Conservation (phyloP, 495 filamentous ascomycete species). For the Rostrohypoxylon terebratum region DNA sequence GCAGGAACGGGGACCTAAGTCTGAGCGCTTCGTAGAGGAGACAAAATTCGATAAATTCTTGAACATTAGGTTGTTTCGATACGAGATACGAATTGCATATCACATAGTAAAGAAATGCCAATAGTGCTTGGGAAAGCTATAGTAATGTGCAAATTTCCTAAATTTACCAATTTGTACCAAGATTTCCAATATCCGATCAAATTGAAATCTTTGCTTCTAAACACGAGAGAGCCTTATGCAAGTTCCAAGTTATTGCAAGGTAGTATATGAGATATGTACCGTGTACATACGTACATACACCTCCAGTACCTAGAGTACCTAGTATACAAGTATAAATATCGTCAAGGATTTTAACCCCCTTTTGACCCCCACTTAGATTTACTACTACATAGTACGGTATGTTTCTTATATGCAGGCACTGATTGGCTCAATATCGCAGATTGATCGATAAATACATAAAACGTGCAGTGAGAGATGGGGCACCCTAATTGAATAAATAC, state of each 20-base stretch:
- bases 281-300: no score
- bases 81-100: slow-evolving; percentile 5
- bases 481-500: slow-evolving; percentile 4
- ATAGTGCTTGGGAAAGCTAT: not conserved
- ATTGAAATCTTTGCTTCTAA: slow-evolving; percentile 7
- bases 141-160: not conserved
- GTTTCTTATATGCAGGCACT: not conserved
- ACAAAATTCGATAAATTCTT: slow-evolving; percentile 1
- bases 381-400: no score
- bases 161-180: not conserved
- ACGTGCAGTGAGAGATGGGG: not conserved
- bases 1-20: slow-evolving; percentile 2
- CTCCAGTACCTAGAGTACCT: no score
- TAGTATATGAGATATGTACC: not conserved
- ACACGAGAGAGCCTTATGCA: slow-evolving; percentile 10
- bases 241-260: not conserved
- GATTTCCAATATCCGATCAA: not conserved
- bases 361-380: not conserved
- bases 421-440: not conserved
- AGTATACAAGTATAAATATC: slow-evolving; percentile 1
- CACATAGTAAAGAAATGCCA: not conserved
- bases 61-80: not conserved
- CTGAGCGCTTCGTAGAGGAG: not conserved
- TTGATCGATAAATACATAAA: slow-evolving; percentile 4
- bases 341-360: slow-evolving; percentile 4